Evolutionary conservation across 208 protist genomes (phyloP), one percentile per base, ranked within the genome.

Genomic region (Phytomonas sp.): DNA sequence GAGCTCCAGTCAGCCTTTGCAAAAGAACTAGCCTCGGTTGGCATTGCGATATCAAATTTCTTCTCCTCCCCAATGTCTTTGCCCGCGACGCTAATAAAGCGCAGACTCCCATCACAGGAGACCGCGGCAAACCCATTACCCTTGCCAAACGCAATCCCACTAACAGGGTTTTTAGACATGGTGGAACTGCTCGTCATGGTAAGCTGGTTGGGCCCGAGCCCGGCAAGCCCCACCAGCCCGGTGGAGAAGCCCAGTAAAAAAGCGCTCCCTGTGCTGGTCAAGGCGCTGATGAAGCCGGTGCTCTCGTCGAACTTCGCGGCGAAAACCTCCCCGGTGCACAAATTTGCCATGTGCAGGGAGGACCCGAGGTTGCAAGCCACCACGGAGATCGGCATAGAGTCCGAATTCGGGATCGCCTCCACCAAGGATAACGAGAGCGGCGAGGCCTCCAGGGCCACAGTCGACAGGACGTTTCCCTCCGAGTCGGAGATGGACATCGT

Each of bases 401-500:
- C 63, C 23, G 52, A 29, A 60, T 62, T 59, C 12, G 75, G 52
- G 30, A 82, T 68, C 4, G 70, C 26, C 30, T 88, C 80, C 0
- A 87, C 68, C 26, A 98, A 81, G 34, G 74, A 70, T 42, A 98
- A 40, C 14, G 81, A 76, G 29, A 77, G 6, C 5, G 93, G 90
- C 23, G 64, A 66, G 10, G 63, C 66, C 29, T 80, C 79, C 7
- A 98, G 62, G 14, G 72, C 32, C 12, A 83, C 71, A 62, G 86
- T 83, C 6, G 72, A 73, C 16, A 96, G 69, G 10, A 86, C 82
- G 33, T 78, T 89, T 37, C 97, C 97, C 11, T 94, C 86, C 0
- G 60, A 69, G 76, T 96, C 86, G 23, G 79, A 86, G 12, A 98
- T 76, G 26, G 94, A 97, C 5, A 98, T 63, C 60, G 87, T 66